phyloP scores from a whole-genome alignment of 768 basidiomycete genomes.

The Hirschioporus abietinus region DNA sequence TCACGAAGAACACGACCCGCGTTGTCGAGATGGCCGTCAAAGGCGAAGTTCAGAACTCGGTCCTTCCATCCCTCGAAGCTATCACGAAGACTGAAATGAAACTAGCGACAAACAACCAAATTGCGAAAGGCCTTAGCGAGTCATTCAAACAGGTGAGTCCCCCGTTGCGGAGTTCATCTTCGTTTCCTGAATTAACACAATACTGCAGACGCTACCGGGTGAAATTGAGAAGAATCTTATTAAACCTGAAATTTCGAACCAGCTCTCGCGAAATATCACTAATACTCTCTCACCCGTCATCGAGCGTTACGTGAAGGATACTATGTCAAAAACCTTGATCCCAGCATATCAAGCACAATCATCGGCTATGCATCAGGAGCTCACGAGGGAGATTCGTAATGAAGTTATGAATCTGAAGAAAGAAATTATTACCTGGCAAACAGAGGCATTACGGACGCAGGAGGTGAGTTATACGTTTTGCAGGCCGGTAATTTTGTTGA shows the following conservation, averaged over 20 bases:
- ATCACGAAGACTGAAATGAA: conserved; percentile 82
- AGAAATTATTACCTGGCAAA: conserved; percentile 79
- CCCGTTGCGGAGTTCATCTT: neutral
- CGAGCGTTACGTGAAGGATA: conserved; percentile 78
- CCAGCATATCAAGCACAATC: conserved; percentile 74
- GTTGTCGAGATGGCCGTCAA: conserved; percentile 89
- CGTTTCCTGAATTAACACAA: conserved; percentile 8
- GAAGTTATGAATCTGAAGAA: conserved; percentile 76
- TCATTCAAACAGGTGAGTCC: conserved; percentile 66
- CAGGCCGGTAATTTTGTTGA: neutral
- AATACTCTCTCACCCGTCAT: conserved; percentile 69
- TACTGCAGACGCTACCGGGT: conserved; percentile 56
- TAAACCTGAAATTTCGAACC: conserved; percentile 69
- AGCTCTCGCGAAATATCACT: conserved; percentile 72
- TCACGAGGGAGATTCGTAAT: conserved; percentile 65
- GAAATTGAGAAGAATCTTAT: conserved; percentile 78
- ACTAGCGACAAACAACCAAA: conserved; percentile 69
- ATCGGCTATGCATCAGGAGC: conserved; percentile 73
- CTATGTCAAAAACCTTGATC: conserved; percentile 65
- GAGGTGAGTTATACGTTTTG: conserved; percentile 47
- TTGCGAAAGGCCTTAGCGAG: conserved; percentile 67
- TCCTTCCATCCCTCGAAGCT: conserved; percentile 74
- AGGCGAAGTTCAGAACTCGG: conserved; percentile 76
- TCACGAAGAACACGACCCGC: conserved; percentile 82
- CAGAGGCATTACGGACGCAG: conserved; percentile 67